phyloP scores from a whole-genome alignment of 768 basidiomycete species.

The Lanmaoa pseudosensibilis region DNA sequence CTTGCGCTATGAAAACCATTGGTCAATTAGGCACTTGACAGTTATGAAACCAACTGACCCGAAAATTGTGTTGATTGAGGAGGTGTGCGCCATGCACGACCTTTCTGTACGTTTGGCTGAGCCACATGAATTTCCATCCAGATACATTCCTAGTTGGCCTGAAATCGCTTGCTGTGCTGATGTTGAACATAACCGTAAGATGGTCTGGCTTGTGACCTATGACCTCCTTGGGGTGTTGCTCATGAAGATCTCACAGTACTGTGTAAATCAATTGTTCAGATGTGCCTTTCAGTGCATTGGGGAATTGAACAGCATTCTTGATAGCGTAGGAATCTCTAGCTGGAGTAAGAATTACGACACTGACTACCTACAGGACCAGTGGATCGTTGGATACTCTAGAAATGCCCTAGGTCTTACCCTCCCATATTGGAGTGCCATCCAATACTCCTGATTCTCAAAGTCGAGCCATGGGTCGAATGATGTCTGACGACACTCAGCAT shows the following conservation, averaged over 20 bases:
- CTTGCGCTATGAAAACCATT: conserved; percentile 36
- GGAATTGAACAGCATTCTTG: conserved; percentile 57
- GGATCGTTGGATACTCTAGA: neutral
- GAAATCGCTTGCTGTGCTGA: conserved; percentile 44
- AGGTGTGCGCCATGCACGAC: conserved; percentile 42
- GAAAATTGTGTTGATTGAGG: conserved; percentile 43
- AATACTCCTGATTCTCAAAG: conserved; percentile 55
- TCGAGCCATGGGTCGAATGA: conserved; percentile 57
- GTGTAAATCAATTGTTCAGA: conserved; percentile 53
- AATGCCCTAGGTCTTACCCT: neutral
- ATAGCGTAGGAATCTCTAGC: conserved; percentile 50
- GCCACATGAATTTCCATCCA: conserved; percentile 46
- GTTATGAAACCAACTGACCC: conserved; percentile 32
- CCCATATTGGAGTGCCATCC: conserved; percentile 44
- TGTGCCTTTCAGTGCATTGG: conserved; percentile 51
- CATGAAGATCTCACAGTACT: conserved; percentile 43
- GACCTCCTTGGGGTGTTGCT: conserved; percentile 23
- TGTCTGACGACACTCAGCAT: conserved; percentile 30
- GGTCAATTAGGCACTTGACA: neutral
- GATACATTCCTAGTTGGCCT: conserved; percentile 44
- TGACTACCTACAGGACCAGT: conserved; percentile 35
- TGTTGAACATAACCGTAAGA: conserved; percentile 47
- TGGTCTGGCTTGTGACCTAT: neutral
- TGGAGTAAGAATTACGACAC: conserved; percentile 52
- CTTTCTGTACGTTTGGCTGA: conserved; percentile 44